A percentile compares a stretch with the other conserved stretches of the same genome.
phyloP scores from a whole-genome alignment of 208 protist genomes.

The Kentomonas sorsogonicus region DNA sequence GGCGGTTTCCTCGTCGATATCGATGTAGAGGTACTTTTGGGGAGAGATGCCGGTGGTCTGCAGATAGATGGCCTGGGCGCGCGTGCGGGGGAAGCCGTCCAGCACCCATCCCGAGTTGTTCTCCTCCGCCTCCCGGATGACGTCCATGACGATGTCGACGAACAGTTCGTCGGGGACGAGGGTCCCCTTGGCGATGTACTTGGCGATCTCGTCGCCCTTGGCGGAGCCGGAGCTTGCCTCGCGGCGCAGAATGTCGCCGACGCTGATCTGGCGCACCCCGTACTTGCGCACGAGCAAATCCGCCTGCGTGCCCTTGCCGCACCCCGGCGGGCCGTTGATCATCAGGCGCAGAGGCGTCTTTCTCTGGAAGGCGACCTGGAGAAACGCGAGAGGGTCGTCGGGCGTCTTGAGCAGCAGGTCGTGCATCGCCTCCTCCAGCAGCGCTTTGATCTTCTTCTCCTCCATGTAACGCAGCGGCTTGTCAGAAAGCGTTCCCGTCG shows the following conservation, averaged over 20 bases:
- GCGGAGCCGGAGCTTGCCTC: constrained; percentile 35
- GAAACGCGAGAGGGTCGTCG: constrained; percentile 57
- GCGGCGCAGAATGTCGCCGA: constrained; percentile 65
- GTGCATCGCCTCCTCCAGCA: constrained; percentile 79
- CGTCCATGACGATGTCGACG: constrained; percentile 54
- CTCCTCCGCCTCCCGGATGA: constrained; percentile 31
- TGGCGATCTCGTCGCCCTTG: constrained; percentile 30
- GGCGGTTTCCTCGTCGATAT: constrained; percentile 34
- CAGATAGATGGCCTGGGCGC: constrained; percentile 70
- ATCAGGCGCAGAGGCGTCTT: constrained; percentile 53
- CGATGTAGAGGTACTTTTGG: constrained; percentile 58
- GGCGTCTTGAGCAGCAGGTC: constrained; percentile 61
- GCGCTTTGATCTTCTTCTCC: constrained; percentile 48
- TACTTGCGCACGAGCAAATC: constrained; percentile 76
- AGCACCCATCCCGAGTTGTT: constrained; percentile 68
- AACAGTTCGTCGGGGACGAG: constrained; percentile 80
- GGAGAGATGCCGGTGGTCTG: constrained; percentile 64
- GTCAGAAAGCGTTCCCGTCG: constrained; percentile 58
- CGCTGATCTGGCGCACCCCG: constrained; percentile 70
- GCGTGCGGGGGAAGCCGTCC: constrained; percentile 73
- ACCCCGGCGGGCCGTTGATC: constrained; percentile 74
- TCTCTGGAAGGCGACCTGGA: constrained; percentile 37
- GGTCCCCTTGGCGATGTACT: constrained; percentile 48
- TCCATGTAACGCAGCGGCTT: constrained; percentile 62
- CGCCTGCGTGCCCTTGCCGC: constrained; percentile 91